Conservation (phyloP, 768 basidiomycete species). For the Phanerochaete carnosa region DNA sequence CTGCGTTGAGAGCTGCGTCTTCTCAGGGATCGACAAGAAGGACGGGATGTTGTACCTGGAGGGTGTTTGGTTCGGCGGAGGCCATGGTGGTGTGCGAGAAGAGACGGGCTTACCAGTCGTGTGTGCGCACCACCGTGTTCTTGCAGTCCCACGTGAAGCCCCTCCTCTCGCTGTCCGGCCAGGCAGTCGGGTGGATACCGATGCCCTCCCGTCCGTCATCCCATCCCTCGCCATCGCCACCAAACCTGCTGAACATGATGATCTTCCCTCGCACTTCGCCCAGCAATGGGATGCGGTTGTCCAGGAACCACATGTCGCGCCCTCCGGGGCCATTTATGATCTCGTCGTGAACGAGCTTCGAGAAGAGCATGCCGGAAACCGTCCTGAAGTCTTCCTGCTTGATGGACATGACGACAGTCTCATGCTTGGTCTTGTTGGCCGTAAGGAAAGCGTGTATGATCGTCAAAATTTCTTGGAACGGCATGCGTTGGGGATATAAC, state of each 20-base stretch:
- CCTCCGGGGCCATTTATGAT: constrained; percentile 54
- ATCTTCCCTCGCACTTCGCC: constrained; percentile 86
- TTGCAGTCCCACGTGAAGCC: constrained; percentile 82
- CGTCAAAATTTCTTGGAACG: constrained; percentile 64
- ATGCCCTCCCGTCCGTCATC: constrained; percentile 62
- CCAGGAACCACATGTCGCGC: constrained; percentile 72
- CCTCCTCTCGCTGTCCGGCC: constrained; percentile 75
- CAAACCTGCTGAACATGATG: constrained; percentile 85
- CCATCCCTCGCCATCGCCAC: constrained; percentile 67
- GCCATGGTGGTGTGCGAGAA: background rate
- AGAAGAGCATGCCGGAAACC: constrained; percentile 51
- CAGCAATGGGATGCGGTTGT: constrained; percentile 74
- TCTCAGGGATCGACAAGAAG: constrained; percentile 83
- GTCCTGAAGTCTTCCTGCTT: constrained; percentile 77
- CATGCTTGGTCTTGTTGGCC: constrained; percentile 49
- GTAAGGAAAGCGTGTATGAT: constrained; percentile 64
- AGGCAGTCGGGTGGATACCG: constrained; percentile 83
- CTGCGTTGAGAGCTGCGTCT: constrained; percentile 53
- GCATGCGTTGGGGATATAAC: constrained; percentile 62
- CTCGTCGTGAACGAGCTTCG: constrained; percentile 59
- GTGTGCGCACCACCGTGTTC: constrained; percentile 64
- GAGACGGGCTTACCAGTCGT: constrained; percentile 70
- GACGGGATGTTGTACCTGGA: constrained; percentile 77
- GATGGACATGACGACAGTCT: constrained; percentile 83
- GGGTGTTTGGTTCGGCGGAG: background rate